These are phyloP conservation scores for Salvia hispanica DNA, from an alignment of 257 asterid species.

Conservation along the genomic window DNA sequence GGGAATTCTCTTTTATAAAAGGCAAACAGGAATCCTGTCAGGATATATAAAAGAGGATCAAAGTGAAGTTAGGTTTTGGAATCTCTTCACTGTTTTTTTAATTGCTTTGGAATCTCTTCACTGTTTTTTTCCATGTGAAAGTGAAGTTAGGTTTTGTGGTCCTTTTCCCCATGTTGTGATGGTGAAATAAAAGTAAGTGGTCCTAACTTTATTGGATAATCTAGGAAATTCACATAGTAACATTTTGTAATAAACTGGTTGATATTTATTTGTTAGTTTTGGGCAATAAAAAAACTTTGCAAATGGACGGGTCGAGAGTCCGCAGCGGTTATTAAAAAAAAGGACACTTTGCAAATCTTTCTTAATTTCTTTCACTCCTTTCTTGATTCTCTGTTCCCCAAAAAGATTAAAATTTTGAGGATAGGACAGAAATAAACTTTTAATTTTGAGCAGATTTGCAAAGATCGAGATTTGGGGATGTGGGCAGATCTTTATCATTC, in stretches of 20 bases:
- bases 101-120: conserved; percentile 22
- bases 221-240: too few relatives aligned
- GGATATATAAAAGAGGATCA: conserved; percentile 16
- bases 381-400: too few relatives aligned
- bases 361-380: too few relatives aligned
- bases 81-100: conserved; percentile 15
- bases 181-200: conserved; percentile 26
- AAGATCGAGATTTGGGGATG: neutral
- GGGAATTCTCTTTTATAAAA: neutral
- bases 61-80: conserved; percentile 10
- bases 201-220: conserved; percentile 21
- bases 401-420: too few relatives aligned
- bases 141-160: conserved; percentile 29
- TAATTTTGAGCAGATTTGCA: neutral
- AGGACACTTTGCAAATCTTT: too few relatives aligned
- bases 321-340: too few relatives aligned
- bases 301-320: too few relatives aligned
- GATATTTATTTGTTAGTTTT: too few relatives aligned
- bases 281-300: too few relatives aligned
- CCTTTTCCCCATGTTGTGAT: conserved; percentile 27
- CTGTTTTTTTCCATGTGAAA: conserved; percentile 2
- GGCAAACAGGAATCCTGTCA: conserved; percentile 9
- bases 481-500: neutral
- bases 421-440: too few relatives aligned
- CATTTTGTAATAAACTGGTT: too few relatives aligned